Evolutionary conservation across 106 monocot species (phyloP).

Genomic region (Dioscorea alata): DNA sequence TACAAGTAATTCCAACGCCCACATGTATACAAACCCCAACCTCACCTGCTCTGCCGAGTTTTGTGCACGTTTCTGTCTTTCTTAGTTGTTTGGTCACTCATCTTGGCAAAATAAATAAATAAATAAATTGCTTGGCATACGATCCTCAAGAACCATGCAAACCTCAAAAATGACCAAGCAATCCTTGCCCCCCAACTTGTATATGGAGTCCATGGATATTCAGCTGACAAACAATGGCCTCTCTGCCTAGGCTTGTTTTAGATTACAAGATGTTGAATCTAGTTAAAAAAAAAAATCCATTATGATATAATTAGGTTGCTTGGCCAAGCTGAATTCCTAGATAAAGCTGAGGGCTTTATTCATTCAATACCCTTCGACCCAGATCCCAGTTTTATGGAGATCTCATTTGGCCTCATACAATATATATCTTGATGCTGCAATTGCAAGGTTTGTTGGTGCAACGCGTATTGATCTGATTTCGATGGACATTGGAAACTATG

Average conservation of each 20-base stretch:
- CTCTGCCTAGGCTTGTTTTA: conserved; percentile 25
- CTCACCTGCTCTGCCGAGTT: too few species aligned
- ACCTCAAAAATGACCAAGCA: conserved; percentile 22
- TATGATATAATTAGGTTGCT: conserved; percentile 27
- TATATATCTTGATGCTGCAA: not conserved
- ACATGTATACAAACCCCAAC: too few species aligned
- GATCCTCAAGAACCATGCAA: conserved; percentile 14
- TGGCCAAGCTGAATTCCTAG: conserved; percentile 3
- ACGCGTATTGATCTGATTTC: conserved; percentile 23
- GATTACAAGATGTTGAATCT: conserved; percentile 2
- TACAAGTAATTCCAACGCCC: too few species aligned
- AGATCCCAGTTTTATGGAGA: conserved; percentile 23
- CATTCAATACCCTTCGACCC: conserved; percentile 17
- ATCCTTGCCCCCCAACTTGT: conserved; percentile 15
- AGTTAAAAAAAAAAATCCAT: conserved; percentile 14
- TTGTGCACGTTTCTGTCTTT: too few species aligned
- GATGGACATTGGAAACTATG: conserved; percentile 15
- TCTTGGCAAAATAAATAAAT: too few species aligned
- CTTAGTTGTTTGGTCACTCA: too few species aligned
- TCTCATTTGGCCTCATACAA: conserved; percentile 17
- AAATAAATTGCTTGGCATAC: conserved; percentile 15
- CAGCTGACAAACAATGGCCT: not conserved
- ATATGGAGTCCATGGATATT: conserved; percentile 8
- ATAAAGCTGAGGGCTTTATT: conserved; percentile 13
- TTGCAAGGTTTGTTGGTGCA: conserved; percentile 9